Evolutionary conservation across 805 yeast species (phyloP), one percentile per base, ranked within the genome.

Genomic region (Sporopachydermia lactativora): DNA sequence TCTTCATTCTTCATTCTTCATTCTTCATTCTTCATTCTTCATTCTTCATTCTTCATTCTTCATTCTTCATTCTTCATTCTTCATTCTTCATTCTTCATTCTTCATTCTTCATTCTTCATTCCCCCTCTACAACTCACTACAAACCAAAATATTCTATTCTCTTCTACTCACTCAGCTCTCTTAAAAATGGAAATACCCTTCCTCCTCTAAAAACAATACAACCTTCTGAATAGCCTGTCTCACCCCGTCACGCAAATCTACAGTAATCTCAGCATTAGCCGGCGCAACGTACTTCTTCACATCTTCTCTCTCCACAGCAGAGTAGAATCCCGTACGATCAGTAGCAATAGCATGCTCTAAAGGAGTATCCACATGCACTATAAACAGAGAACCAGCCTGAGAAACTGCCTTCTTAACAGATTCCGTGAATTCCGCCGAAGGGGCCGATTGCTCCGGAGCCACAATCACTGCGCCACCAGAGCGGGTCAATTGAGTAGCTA

Each of bases 401-500:
- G 70, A 64, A 24, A 71, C 61, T 17, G 59, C 53, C 43, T 62
- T 61, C 44, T 65, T 64, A 19, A 71, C 69, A 13, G 47, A 44
- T n/a, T 58, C 52, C 35, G 73, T 60, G 44, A 68, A 66, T 36
- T 58, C 59, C 35, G 61, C 60, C 28, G 64, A 62, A 6, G 70
- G 64, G 18, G 76, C 71, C 43, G 64, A 58, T 17, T 54, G 46
- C 6, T 54, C 44, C 41, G 76, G 70, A 13, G 79, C 73, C 39
- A 81, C 71, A 48, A 88, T 81, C 35, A 89, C 89, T 50, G 95
- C 97, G 5, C 95, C 66, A 43, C 96, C 96, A n/a, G 96, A 75
- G 57, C 83, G 76, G 36, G 81, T 80, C 49, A 85, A 66, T 62
- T 86, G 89, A 43, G 77, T 70, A 37, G 82, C 71, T 43, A 82